Evolutionary conservation across 345 rosid genomes (phyloP), one percentile per base, ranked within the genome.

Genomic region (Excoecaria agallocha): DNA sequence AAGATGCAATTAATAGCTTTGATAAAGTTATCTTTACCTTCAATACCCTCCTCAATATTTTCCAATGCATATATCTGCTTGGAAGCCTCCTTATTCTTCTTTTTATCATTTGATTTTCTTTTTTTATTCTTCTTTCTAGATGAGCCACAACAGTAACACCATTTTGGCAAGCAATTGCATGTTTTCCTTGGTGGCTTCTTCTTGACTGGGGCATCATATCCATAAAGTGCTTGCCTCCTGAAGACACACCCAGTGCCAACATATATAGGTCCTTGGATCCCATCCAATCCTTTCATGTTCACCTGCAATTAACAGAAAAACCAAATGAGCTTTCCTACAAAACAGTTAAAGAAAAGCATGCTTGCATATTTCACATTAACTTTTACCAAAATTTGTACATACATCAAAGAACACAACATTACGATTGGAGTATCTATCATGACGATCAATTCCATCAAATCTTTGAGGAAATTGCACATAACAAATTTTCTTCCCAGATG

Each of bases 181-280:
- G 91, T 86, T 81, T 83, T 89, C 54, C 86, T 82, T 0, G 86
- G 93, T 48, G 86, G 76, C 78, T 93, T 93, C 85, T 93, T 93
- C 85, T 89, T 81, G 25, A 69, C 37, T 0, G 97, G 98, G 66
- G 96, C 97, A 83, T 93, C 97, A 35, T 74, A 90, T 45, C 97
- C 98, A 38, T 91, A 91, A 54, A 91, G 88, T 58, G 98, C 96
- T 55, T 84, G 92, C 85, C 98, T 85, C 78, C 98, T 86, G 84
- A 93, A 93, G 57, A 93, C 97, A 58, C 97, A 93, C 10, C 98
- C 98, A 1, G 98, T 93, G 71, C 97, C 98, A 2, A 93, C 98
- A 41, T 93, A 93, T 71, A 91, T 91, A 10, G 98, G 98, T 22
- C 98, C 98, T 83, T 93, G 98, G 43, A 93, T 68, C 46, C 98